A percentile compares a stretch with the other conserved stretches of the same genome.
Evolutionary conservation across 2,329 filamentous ascomycete species (phyloP).

Genomic region (Penicillium hesseltinei): DNA sequence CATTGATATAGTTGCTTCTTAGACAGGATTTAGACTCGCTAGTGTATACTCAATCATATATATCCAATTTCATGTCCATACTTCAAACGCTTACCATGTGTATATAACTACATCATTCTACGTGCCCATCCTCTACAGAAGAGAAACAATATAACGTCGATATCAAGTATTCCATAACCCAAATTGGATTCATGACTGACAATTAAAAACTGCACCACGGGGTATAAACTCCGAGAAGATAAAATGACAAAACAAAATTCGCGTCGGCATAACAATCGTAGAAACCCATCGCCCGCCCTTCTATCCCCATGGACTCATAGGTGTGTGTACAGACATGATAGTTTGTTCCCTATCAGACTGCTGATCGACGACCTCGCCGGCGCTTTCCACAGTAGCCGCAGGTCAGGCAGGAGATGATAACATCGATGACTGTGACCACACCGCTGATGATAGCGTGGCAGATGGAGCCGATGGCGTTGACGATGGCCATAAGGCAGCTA

Average conservation of each 20-base stretch:
- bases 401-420: slow-evolving; percentile 65
- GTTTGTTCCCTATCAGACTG: slow-evolving; percentile 13
- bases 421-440: slow-evolving; percentile 62
- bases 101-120: background rate
- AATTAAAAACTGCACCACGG: background rate
- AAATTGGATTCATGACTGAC: background rate
- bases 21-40: background rate
- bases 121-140: background rate
- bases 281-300: slow-evolving; percentile 1
- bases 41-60: background rate
- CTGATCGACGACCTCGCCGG: slow-evolving; percentile 26
- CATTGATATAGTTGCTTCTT: background rate
- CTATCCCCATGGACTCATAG: background rate
- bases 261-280: slow-evolving; percentile 4
- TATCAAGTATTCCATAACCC: background rate
- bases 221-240: slow-evolving; percentile 7
- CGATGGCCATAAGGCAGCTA: slow-evolving; percentile 64
- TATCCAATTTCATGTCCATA: background rate
- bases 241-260: background rate
- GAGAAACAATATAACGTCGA: background rate
- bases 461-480: slow-evolving; percentile 65
- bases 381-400: slow-evolving; percentile 42
- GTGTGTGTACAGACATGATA: background rate
- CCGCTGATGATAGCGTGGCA: slow-evolving; percentile 66
- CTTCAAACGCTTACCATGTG: background rate